Percentiles rank a stretch among this genome's conserved stretches.
Evolutionary conservation across 1,139 yeast species (phyloP).

Genomic region (Pichia sp.): DNA sequence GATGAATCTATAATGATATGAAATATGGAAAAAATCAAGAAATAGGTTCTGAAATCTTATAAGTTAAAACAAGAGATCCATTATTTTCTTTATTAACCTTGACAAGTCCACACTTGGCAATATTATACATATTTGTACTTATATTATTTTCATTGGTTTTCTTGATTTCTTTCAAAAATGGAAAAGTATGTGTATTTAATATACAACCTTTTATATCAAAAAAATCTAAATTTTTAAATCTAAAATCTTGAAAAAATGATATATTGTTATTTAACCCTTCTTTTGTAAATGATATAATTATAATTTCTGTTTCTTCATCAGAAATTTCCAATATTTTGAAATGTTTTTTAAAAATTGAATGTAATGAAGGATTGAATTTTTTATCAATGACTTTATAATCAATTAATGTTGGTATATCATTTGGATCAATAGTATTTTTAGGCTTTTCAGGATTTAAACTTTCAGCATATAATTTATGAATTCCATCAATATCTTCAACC

Average conservation of each 20-base stretch:
- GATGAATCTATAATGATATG: too few species aligned
- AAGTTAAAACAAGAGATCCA: constrained; percentile 17
- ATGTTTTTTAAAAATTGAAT: background rate
- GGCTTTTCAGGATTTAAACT: background rate
- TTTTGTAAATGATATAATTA: constrained; percentile 12
- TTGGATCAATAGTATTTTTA: constrained; percentile 8
- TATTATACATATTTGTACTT: constrained; percentile 16
- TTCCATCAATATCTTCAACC: constrained; percentile 4
- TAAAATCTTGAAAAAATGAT: constrained; percentile 10
- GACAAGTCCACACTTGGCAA: constrained; percentile 23
- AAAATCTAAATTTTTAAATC: background rate
- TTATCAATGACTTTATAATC: constrained; percentile 15
- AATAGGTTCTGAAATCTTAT: background rate
- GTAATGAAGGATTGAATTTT: background rate
- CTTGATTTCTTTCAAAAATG: constrained; percentile 17
- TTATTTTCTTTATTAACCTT: constrained; percentile 18
- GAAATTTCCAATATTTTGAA: background rate
- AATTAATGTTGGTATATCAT: constrained; percentile 11
- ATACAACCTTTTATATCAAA: constrained; percentile 18
- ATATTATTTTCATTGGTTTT: constrained; percentile 3
- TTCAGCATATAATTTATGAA: background rate
- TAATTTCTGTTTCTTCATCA: background rate
- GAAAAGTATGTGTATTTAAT: constrained; percentile 21
- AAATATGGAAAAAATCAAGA: too few species aligned
- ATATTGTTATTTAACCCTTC: constrained; percentile 6